These are phyloP conservation scores for Phycomyces blakesleeanus DNA, from an alignment of 192 early-diverging fungal species.

Conservation along the genomic window DNA sequence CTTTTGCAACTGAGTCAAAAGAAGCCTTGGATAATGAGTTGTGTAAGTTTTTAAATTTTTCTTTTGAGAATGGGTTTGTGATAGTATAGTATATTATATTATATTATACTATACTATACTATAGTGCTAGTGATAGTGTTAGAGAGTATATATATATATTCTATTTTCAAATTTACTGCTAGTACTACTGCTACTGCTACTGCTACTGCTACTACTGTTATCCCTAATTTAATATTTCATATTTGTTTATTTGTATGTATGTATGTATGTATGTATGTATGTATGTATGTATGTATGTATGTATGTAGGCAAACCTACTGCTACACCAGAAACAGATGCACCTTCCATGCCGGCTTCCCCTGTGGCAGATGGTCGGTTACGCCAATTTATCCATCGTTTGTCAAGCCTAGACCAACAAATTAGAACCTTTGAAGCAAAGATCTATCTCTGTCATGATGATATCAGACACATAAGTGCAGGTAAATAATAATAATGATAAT, in stretches of 20 bases:
- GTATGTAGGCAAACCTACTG: background rate
- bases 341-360: background rate
- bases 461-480: constrained; percentile 25
- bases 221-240: no score
- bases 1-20: constrained; percentile 36
- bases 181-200: no score
- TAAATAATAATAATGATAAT: background rate
- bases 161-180: no score
- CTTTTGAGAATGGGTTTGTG: no score
- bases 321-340: background rate
- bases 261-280: constrained; percentile 26
- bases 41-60: no score
- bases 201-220: no score
- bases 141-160: no score
- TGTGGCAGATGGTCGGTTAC: constrained; percentile 29
- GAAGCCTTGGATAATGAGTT: constrained; percentile 42
- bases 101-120: no score
- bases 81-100: no score
- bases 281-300: background rate
- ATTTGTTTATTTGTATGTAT: no score
- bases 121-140: no score
- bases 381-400: constrained; percentile 40
- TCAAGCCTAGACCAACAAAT: constrained; percentile 47
- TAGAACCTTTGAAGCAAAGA: constrained; percentile 52
- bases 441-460: constrained; percentile 56